Conservation (phyloP, 2,329 filamentous ascomycete genomes). For the Aureobasidium sp. region DNA sequence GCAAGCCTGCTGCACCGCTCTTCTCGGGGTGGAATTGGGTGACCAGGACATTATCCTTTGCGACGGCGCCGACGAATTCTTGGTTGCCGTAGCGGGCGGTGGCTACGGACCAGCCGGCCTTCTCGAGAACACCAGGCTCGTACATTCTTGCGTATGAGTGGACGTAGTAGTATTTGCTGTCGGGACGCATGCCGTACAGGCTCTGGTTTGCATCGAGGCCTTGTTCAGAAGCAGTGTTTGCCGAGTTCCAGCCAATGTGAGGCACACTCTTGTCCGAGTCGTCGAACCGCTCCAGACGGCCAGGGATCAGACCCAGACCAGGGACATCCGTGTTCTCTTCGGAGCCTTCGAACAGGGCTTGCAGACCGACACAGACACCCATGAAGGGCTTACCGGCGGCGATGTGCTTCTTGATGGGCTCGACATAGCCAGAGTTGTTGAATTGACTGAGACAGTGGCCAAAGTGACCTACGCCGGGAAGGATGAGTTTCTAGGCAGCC, state of each 20-base stretch:
- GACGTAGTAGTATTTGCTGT: constrained; percentile 97
- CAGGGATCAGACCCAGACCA: constrained; percentile 68
- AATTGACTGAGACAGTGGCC: constrained; percentile 90
- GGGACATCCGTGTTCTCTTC: constrained; percentile 63
- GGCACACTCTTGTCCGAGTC: constrained; percentile 79
- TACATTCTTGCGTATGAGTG: constrained; percentile 89
- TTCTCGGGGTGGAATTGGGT: constrained; percentile 99
- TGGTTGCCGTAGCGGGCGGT: constrained; percentile 81
- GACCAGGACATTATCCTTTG: constrained; percentile 74
- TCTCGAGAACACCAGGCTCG: constrained; percentile 61
- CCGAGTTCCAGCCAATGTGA: constrained; percentile 98
- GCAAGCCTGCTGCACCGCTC: constrained; percentile 78
- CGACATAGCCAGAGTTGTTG: constrained; percentile 69
- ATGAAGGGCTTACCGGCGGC: constrained; percentile 91
- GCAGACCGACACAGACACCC: constrained; percentile 91
- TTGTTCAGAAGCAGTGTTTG: constrained; percentile 48
- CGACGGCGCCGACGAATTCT: constrained; percentile 84
- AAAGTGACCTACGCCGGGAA: constrained; percentile 95
- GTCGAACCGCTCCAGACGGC: constrained; percentile 65
- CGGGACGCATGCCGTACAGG: constrained; percentile 69
- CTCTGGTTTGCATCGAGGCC: constrained; percentile 37
- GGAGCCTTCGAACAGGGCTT: constrained; percentile 81
- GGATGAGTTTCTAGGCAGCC: constrained; percentile 66
- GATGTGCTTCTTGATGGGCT: constrained; percentile 75
- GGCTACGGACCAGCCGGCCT: constrained; percentile 82